Percentiles rank a stretch among this genome's conserved stretches.
Evolutionary conservation across 495 filamentous ascomycete genomes (phyloP).

Genomic region (Chaetomium cochliodes): DNA sequence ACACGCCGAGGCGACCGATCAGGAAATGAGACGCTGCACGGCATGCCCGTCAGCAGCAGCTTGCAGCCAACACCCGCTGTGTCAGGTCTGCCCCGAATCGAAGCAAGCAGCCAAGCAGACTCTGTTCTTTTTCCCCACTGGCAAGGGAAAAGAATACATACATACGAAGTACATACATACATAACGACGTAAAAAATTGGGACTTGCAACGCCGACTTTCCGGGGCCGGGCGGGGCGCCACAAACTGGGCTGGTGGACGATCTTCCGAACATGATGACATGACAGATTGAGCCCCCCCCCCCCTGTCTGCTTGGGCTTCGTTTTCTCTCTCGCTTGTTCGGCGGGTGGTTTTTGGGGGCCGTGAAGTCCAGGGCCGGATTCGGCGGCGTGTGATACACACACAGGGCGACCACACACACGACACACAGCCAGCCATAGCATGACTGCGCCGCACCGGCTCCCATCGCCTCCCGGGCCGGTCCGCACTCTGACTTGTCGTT

Average conservation of each 20-base stretch:
- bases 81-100: too few relatives aligned
- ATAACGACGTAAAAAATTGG: background rate
- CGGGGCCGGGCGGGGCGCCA: background rate
- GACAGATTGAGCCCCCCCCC: background rate
- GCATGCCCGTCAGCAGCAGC: too few relatives aligned
- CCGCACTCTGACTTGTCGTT: background rate
- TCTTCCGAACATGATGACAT: background rate
- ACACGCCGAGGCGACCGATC: too few relatives aligned
- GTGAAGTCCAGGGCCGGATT: background rate
- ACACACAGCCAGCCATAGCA: background rate
- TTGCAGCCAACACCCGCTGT: too few relatives aligned
- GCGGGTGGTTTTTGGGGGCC: background rate
- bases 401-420: too few relatives aligned
- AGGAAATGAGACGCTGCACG: too few relatives aligned
- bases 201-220: background rate
- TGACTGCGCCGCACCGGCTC: background rate
- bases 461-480: background rate
- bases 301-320: background rate
- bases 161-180: too few relatives aligned
- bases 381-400: background rate
- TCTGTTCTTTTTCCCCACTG: background rate
- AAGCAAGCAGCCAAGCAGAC: too few relatives aligned
- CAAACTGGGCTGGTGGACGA: background rate
- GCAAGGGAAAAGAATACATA: background rate
- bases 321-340: background rate